Evolutionary conservation across 805 yeast species (phyloP).

Genomic region (Candida ortonii): DNA sequence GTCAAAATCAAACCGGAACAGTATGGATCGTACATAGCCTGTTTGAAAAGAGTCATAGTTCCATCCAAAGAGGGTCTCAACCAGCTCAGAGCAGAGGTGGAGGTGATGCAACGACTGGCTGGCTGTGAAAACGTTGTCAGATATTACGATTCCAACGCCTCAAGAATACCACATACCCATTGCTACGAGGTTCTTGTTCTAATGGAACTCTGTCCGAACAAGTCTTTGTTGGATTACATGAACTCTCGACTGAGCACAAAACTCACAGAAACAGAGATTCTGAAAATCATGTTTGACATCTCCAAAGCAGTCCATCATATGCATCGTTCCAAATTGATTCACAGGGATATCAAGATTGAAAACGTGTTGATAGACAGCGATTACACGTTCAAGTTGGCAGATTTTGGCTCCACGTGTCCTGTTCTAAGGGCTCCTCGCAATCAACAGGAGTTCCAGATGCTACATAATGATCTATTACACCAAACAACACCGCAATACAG

Average conservation of each 20-base stretch:
- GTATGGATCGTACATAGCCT: slow-evolving; percentile 49
- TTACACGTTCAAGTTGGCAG: slow-evolving; percentile 78
- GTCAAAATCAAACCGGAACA: slow-evolving; percentile 53
- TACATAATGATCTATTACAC: slow-evolving; percentile 79
- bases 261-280: slow-evolving; percentile 69
- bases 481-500: slow-evolving; percentile 97
- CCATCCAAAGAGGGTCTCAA: slow-evolving; percentile 67
- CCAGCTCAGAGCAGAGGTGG: slow-evolving; percentile 69
- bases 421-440: slow-evolving; percentile 72
- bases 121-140: slow-evolving; percentile 59
- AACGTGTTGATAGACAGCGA: slow-evolving; percentile 78
- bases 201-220: slow-evolving; percentile 91
- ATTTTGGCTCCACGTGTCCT: slow-evolving; percentile 86
- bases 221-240: slow-evolving; percentile 88
- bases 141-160: slow-evolving; percentile 76
- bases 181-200: slow-evolving; percentile 81
- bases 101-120: slow-evolving; percentile 66
- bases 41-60: slow-evolving; percentile 72
- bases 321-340: slow-evolving; percentile 80
- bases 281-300: slow-evolving; percentile 81
- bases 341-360: slow-evolving; percentile 92
- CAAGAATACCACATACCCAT: slow-evolving; percentile 46
- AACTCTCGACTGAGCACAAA: slow-evolving; percentile 79
- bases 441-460: slow-evolving; percentile 66
- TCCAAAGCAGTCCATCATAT: slow-evolving; percentile 76